Evolutionary conservation across 2,329 filamentous ascomycete species (phyloP), one percentile per base, ranked within the genome.

Genomic region (Arthrinium puccinioides): DNA sequence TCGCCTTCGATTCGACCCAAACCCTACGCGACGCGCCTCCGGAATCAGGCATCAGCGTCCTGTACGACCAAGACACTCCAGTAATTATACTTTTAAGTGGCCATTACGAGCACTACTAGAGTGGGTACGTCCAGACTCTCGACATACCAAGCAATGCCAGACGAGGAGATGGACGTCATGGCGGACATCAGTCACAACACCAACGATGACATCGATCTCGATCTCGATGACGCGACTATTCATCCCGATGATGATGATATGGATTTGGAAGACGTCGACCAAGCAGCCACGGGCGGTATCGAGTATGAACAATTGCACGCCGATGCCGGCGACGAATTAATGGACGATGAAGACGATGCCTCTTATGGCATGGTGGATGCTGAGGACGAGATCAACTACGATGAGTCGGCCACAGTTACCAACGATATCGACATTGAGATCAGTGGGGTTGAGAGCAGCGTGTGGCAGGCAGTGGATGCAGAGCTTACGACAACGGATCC

Each of bases 151-250:
- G 21, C 35, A 21, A 59, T 59, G 55, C 49, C 56, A 21, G 50
- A 44, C 34, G 55, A 57, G 36, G 56, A 57, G 36, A 59, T 59
- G 56, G 56, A 59, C 29, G 57, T 59, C 40, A 48, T 47, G 14
- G 46, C 54, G 31, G 56, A 57, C 40, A 49, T 56, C 30, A 50
- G 51, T 39, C 55, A 49, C 10, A 14, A 43, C 28, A 52, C 46
- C 15, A 51, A 50, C 19, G 49, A 38, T 36, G 56, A 59, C 31
- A 59, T 58, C 41, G 56, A 59, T 37, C 56, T 59, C 41, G 56
- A 59, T 43, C 42, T 59, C 32, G 55, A 59, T 46, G 54, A 57
- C 34, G 46, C 48, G n/a, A 44, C 44, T 20, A 53, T 43, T 31
- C 50, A 55, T 25, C 42, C 44, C 21, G 56, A 59, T 32, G 54